These are phyloP conservation scores for Rhizopogon vulgaris DNA, from an alignment of 768 basidiomycete species.

Conservation along the genomic window DNA sequence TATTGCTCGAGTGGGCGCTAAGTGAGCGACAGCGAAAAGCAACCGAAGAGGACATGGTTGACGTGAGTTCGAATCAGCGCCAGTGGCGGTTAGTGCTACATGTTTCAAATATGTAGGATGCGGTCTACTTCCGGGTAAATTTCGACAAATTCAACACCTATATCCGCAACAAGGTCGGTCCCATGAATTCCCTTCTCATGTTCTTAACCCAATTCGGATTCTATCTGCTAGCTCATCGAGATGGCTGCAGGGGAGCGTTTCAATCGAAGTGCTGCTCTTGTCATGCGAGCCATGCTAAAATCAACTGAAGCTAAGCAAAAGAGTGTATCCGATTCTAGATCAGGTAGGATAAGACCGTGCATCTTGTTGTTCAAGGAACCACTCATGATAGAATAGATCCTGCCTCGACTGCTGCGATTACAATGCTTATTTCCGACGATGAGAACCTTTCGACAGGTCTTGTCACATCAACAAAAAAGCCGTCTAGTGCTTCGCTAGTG, in stretches of 20 bases:
- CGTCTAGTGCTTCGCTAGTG: conserved; percentile 50
- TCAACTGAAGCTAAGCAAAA: conserved; percentile 62
- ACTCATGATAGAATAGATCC: conserved; percentile 39
- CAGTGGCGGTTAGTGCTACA: background rate
- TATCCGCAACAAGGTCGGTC: conserved; percentile 75
- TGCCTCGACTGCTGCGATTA: conserved; percentile 58
- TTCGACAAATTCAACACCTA: conserved; percentile 83
- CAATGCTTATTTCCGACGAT: conserved; percentile 57
- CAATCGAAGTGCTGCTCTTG: conserved; percentile 66
- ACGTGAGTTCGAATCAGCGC: conserved; percentile 43
- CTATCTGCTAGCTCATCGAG: conserved; percentile 58
- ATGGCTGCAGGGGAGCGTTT: conserved; percentile 72
- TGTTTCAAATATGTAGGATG: conserved; percentile 38
- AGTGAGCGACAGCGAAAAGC: conserved; percentile 35
- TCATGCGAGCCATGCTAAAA: conserved; percentile 67
- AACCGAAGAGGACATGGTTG: conserved; percentile 53
- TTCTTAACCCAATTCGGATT: conserved; percentile 8
- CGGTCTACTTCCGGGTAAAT: conserved; percentile 80
- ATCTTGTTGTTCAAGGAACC: background rate
- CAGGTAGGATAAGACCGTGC: conserved; percentile 38
- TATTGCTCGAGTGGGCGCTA: conserved; percentile 9
- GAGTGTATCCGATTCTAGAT: conserved; percentile 52
- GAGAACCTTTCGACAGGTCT: conserved; percentile 60
- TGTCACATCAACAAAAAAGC: conserved; percentile 46
- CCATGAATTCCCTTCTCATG: background rate